Percentiles rank a stretch among this genome's conserved stretches.
phyloP scores from a whole-genome alignment of 768 basidiomycete genomes.

The Auricularia sp. region DNA sequence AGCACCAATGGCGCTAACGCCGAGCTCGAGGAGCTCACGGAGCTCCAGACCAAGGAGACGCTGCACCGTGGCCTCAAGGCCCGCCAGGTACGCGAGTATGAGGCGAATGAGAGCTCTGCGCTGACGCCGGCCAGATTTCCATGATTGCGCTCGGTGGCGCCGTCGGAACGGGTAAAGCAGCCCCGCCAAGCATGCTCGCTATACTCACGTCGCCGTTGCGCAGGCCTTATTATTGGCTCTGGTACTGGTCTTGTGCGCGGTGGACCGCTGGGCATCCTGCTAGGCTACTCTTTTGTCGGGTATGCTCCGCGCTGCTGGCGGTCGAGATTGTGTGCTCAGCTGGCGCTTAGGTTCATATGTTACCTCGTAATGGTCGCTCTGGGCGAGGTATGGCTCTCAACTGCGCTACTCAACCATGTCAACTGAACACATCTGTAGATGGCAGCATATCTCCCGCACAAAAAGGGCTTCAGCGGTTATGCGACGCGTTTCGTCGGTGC shows the following conservation, averaged over 20 bases:
- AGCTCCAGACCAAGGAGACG: conserved; percentile 15
- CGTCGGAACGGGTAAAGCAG: neutral
- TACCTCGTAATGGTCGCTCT: conserved; percentile 45
- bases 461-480: conserved; percentile 36
- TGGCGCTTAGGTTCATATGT: conserved; percentile 2
- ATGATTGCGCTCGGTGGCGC: conserved; percentile 35
- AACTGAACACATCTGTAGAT: conserved; percentile 33
- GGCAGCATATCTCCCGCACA: conserved; percentile 31
- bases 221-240: conserved; percentile 22
- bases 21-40: neutral
- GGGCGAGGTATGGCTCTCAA: conserved; percentile 24
- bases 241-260: conserved; percentile 49
- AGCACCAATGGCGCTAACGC: neutral
- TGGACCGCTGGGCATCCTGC: conserved; percentile 18
- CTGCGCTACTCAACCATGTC: conserved; percentile 11
- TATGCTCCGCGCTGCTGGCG: conserved; percentile 13
- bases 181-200: neutral
- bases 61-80: conserved; percentile 44
- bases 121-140: conserved; percentile 24
- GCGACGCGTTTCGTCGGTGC: conserved; percentile 45
- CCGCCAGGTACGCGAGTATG: conserved; percentile 23
- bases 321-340: neutral
- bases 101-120: neutral
- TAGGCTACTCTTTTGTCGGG: conserved; percentile 39
- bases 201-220: neutral